A percentile compares a stretch with the other conserved stretches of the same genome.
Evolutionary conservation across 2,329 filamentous ascomycete genomes (phyloP).

Genomic region (Xylaria sp.): DNA sequence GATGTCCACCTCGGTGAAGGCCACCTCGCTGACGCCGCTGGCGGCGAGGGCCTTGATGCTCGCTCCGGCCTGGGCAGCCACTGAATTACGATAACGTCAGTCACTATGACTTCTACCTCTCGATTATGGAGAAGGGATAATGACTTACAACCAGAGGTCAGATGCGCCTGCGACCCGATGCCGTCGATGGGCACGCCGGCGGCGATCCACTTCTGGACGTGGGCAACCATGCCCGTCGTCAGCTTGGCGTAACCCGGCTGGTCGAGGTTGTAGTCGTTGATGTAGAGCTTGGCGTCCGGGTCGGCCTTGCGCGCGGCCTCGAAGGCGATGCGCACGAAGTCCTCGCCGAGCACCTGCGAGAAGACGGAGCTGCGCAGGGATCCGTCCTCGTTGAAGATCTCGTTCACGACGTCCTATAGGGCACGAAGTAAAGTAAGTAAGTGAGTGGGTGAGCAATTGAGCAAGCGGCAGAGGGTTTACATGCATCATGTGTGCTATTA

Average conservation of each 20-base stretch:
- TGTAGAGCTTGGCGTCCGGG: conserved; percentile 75
- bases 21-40: conserved; percentile 61
- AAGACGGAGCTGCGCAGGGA: conserved; percentile 70
- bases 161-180: conserved; percentile 65
- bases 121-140: too few species aligned
- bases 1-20: conserved; percentile 74
- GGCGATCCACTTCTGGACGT: conserved; percentile 72
- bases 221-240: conserved; percentile 59
- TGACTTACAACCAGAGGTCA: conserved; percentile 51
- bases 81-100: background rate
- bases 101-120: too few species aligned
- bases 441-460: background rate
- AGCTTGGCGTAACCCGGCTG: conserved; percentile 67
- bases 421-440: background rate
- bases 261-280: conserved; percentile 80
- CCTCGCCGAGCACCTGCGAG: conserved; percentile 74
- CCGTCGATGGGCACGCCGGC: conserved; percentile 71
- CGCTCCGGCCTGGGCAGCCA: conserved; percentile 54
- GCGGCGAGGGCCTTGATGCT: conserved; percentile 61
- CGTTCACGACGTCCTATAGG: conserved; percentile 68
- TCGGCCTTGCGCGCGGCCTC: conserved; percentile 74
- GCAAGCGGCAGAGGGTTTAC: background rate
- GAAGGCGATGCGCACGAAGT: conserved; percentile 77
- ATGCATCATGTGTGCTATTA: too few species aligned
- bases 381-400: conserved; percentile 72